phyloP scores from a whole-genome alignment of 164 flowering plant species.

The Platanus orientalis region DNA sequence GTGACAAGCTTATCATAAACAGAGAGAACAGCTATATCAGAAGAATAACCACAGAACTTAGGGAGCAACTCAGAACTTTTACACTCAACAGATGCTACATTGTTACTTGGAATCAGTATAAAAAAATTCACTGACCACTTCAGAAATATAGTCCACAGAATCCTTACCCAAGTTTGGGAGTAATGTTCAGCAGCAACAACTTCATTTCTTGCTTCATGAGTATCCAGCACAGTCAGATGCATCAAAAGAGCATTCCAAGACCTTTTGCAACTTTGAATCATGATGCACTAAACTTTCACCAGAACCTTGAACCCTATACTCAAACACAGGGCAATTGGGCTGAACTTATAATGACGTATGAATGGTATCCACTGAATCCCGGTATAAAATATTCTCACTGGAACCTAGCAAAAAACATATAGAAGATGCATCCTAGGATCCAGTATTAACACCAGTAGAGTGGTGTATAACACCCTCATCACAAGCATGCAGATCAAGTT shows the following conservation, averaged over 20 bases:
- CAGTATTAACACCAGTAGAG: too few species aligned
- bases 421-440: too few species aligned
- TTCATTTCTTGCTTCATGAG: not conserved
- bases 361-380: not conserved
- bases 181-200: not conserved
- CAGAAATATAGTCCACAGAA: slow-evolving; percentile 1
- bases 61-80: not conserved
- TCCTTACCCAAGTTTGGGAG: not conserved
- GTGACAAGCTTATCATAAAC: not conserved
- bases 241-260: not conserved
- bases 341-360: not conserved
- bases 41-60: not conserved
- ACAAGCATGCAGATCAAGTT: not conserved
- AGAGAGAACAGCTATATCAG: not conserved
- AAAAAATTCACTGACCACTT: not conserved
- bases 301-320: slow-evolving; percentile 2
- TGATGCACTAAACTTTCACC: not conserved
- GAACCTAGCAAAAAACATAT: too few species aligned
- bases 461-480: not conserved
- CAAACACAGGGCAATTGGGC: not conserved
- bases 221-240: not conserved
- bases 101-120: not conserved
- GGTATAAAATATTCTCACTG: too few species aligned
- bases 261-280: slow-evolving; percentile 1
- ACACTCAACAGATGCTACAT: not conserved